Evolutionary conservation across 2,329 filamentous ascomycete species (phyloP).

Genomic region (Colletotrichum sp.): DNA sequence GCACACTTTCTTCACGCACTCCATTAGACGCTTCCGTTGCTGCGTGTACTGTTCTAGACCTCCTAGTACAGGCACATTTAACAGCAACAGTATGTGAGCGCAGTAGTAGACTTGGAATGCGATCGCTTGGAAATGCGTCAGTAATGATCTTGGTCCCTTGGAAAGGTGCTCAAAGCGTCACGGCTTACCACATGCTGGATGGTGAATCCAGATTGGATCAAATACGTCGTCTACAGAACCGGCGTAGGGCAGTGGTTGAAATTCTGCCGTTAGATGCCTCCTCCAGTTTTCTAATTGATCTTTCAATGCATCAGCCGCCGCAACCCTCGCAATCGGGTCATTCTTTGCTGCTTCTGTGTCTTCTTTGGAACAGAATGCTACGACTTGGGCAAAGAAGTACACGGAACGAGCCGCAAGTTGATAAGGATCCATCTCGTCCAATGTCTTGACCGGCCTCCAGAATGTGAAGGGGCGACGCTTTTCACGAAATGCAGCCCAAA

Average conservation of each 20-base stretch:
- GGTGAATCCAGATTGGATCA: constrained; percentile 22
- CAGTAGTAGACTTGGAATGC: constrained; percentile 24
- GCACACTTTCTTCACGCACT: constrained; percentile 23
- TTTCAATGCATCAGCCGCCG: constrained; percentile 47
- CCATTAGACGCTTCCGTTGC: constrained; percentile 22
- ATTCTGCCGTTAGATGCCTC: constrained; percentile 44
- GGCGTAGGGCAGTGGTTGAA: constrained; percentile 40
- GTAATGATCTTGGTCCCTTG: neutral
- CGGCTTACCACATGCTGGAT: constrained; percentile 21
- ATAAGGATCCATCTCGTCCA: constrained; percentile 50
- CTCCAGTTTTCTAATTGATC: constrained; percentile 56
- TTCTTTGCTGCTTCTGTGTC: constrained; percentile 3
- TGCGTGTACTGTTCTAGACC: constrained; percentile 21
- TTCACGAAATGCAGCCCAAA: constrained; percentile 68
- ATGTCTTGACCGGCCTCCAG: constrained; percentile 56
- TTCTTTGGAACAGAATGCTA: constrained; percentile 59
- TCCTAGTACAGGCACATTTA: constrained; percentile 20
- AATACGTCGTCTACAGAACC: constrained; percentile 12
- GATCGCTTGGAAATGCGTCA: constrained; percentile 1
- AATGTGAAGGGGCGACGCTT: constrained; percentile 59
- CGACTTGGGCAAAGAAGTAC: constrained; percentile 59
- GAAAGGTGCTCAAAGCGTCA: neutral
- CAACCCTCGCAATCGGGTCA: constrained; percentile 47
- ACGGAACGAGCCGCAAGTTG: constrained; percentile 58
- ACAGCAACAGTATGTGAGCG: constrained; percentile 21